These are phyloP conservation scores for Aphanocladium album DNA, from an alignment of 2,329 filamentous ascomycete species.

Conservation along the genomic window DNA sequence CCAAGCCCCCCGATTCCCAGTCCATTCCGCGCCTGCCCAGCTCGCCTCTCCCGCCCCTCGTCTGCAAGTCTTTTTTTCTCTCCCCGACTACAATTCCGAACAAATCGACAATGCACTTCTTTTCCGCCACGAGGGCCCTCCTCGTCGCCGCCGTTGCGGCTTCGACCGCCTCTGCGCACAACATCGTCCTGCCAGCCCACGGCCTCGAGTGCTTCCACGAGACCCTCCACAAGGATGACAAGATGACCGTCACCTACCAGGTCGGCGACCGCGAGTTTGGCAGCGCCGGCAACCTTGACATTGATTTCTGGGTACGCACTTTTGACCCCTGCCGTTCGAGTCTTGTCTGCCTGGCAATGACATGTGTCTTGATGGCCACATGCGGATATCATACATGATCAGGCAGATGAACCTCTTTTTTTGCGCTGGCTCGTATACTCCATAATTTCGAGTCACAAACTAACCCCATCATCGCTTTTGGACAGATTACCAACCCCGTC, in stretches of 20 bases:
- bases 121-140: constrained; percentile 39
- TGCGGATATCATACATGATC: neutral
- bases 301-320: constrained; percentile 91
- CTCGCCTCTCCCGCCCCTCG: neutral
- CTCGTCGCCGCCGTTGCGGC: constrained; percentile 37
- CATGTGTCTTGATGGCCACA: neutral
- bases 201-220: constrained; percentile 98
- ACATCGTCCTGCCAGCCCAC: constrained; percentile 90
- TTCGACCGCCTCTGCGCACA: constrained; percentile 72
- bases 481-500: constrained; percentile 70
- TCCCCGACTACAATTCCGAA: neutral
- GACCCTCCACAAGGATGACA: constrained; percentile 83
- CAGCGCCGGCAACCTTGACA: constrained; percentile 86
- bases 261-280: constrained; percentile 96
- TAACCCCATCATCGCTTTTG: constrained; percentile 14
- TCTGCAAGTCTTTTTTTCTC: neutral
- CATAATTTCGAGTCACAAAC: constrained; percentile 7
- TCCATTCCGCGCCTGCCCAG: neutral
- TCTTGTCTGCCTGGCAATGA: neutral
- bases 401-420: neutral
- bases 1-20: neutral
- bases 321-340: neutral
- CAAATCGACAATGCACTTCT: constrained; percentile 36
- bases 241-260: constrained; percentile 98
- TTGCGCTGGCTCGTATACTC: too few species aligned